Percentiles rank a stretch among this genome's conserved stretches.
Conservation (phyloP, 305 asterid genomes). For the Fraxinus platypoda region DNA sequence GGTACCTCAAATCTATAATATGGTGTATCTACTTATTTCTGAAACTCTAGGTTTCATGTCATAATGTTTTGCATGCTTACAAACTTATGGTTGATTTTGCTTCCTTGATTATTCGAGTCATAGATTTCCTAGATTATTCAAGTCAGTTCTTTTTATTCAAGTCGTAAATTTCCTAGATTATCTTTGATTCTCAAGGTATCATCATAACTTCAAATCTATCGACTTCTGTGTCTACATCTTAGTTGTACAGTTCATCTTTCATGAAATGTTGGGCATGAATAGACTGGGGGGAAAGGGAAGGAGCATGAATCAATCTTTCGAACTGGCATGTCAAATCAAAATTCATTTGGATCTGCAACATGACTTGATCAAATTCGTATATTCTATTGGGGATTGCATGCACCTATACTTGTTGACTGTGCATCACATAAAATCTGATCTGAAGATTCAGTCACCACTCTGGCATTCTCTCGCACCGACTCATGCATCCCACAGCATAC, state of each 20-base stretch:
- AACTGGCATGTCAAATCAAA: not conserved
- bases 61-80: not conserved
- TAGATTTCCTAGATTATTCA: not conserved
- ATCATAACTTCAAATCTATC: not conserved
- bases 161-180: not conserved
- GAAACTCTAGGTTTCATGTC: not conserved
- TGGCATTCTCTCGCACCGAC: not conserved
- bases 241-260: not conserved
- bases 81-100: not conserved
- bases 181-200: not conserved
- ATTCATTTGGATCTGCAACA: not conserved
- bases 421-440: not conserved
- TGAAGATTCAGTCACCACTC: not conserved
- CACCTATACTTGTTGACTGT: not conserved
- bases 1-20: conserved; percentile 39
- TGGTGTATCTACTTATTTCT: not conserved
- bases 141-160: not conserved
- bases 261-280: not conserved
- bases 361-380: not conserved
- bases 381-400: not conserved
- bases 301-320: not conserved
- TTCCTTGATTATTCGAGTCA: not conserved
- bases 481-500: not conserved
- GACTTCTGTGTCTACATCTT: not conserved
- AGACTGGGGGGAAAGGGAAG: not conserved